Evolutionary conservation across 169 alveolate species (phyloP).

Genomic region (Eimeria tenella): DNA sequence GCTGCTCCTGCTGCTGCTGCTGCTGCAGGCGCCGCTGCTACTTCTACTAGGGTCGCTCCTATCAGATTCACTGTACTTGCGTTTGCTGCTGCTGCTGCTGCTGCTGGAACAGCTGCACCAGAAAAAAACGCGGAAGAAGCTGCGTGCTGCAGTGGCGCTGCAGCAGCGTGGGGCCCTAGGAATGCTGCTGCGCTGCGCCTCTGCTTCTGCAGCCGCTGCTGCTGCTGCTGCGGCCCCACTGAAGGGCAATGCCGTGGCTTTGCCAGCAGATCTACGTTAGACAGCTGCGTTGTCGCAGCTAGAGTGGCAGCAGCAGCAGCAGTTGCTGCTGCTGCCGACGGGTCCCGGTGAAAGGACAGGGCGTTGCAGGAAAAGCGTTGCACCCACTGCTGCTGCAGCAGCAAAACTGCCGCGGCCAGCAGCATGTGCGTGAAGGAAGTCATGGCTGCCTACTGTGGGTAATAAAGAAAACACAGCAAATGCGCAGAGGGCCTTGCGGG

Average conservation of each 20-base stretch:
- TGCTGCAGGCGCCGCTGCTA: conserved; percentile 14
- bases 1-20: conserved; percentile 32
- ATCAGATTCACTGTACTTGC: background rate
- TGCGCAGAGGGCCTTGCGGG: background rate
- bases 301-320: background rate
- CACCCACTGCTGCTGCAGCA: conserved; percentile 1
- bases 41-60: background rate
- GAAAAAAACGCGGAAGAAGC: background rate
- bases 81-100: background rate
- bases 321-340: conserved; percentile 29
- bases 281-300: too few species aligned
- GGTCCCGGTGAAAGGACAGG: background rate
- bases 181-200: conserved; percentile 6
- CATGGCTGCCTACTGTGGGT: background rate
- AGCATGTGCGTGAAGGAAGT: background rate
- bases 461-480: background rate
- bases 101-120: background rate
- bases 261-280: too few species aligned
- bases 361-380: background rate
- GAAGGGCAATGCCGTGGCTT: background rate
- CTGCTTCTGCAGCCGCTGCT: background rate
- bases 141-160: background rate
- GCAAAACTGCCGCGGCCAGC: background rate
- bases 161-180: background rate
- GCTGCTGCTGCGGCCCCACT: conserved; percentile 5